Evolutionary conservation across 1,284 basidiomycete species (phyloP).

Genomic region (Cutaneotrichosporon arboriforme): DNA sequence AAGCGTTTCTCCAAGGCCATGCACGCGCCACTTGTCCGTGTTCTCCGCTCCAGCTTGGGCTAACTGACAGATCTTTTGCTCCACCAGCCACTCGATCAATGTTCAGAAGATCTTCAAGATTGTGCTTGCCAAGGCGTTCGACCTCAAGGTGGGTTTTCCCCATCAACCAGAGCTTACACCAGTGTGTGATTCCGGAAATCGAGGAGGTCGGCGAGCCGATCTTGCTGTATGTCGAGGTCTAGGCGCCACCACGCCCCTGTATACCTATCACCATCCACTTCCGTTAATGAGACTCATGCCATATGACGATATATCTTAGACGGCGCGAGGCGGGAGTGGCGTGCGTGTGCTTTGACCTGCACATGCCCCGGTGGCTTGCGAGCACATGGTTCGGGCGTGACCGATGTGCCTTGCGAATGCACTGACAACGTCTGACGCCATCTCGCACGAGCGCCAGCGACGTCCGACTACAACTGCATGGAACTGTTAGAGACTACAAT

Average conservation of each 20-base stretch:
- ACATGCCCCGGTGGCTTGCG: too few relatives aligned
- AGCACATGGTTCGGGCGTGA: too few relatives aligned
- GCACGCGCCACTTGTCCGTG: constrained; percentile 73
- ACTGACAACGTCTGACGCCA: too few relatives aligned
- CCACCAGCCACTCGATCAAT: constrained; percentile 94
- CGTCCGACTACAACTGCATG: too few relatives aligned
- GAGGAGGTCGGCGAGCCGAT: constrained; percentile 89
- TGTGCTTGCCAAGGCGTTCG: constrained; percentile 49
- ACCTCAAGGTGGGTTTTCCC: constrained; percentile 41
- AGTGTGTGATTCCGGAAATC: constrained; percentile 95
- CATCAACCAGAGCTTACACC: constrained; percentile 46
- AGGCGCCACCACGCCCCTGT: constrained; percentile 4
- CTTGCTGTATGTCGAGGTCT: constrained; percentile 61
- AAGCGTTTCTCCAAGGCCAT: constrained; percentile 95
- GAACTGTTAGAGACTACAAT: too few relatives aligned
- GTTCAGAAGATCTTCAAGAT: constrained; percentile 98
- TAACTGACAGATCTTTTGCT: constrained; percentile 72
- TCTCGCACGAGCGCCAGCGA: too few relatives aligned
- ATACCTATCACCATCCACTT: not conserved
- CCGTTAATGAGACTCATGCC: constrained; percentile 9
- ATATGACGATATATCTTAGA: not conserved
- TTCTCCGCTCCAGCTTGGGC: not conserved
- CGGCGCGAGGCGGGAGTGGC: too few relatives aligned
- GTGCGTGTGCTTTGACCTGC: too few relatives aligned
- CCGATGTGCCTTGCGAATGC: too few relatives aligned